A percentile compares a stretch with the other conserved stretches of the same genome.
These are phyloP conservation scores for Pseudohalonectria lignicola DNA, from an alignment of 2,329 filamentous ascomycete genomes.

Conservation along the genomic window DNA sequence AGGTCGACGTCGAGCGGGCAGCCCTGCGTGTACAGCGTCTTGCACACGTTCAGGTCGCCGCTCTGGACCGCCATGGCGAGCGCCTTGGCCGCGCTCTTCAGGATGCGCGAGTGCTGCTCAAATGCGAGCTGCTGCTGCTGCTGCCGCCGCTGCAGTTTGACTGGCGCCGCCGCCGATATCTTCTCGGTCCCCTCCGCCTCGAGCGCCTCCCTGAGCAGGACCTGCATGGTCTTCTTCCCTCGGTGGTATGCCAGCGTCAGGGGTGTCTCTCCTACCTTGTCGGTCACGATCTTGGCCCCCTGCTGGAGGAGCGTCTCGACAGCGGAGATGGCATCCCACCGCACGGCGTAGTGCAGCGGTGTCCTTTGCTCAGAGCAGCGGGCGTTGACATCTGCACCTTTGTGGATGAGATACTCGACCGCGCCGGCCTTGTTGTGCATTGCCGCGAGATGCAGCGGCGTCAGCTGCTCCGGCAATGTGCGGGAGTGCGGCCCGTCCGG, in stretches of 20 bases:
- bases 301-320: neutral
- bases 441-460: neutral
- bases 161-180: neutral
- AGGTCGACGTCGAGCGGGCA: neutral
- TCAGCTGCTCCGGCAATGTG: neutral
- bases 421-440: neutral
- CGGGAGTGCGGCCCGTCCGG: neutral
- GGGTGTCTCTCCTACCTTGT: neutral
- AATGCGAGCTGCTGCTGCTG: too few species aligned
- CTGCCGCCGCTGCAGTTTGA: neutral
- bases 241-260: neutral
- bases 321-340: neutral
- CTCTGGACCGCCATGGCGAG: neutral
- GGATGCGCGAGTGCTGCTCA: neutral
- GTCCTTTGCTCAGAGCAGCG: neutral
- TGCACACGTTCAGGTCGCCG: neutral
- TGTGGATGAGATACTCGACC: neutral
- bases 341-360: neutral
- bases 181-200: neutral
- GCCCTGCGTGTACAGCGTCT: neutral
- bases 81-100: neutral
- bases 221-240: neutral
- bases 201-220: neutral
- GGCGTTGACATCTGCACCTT: neutral
- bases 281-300: neutral